Base-by-base conservation (phyloP, 805 yeast genomes). In the Spathaspora sp. region DNA sequence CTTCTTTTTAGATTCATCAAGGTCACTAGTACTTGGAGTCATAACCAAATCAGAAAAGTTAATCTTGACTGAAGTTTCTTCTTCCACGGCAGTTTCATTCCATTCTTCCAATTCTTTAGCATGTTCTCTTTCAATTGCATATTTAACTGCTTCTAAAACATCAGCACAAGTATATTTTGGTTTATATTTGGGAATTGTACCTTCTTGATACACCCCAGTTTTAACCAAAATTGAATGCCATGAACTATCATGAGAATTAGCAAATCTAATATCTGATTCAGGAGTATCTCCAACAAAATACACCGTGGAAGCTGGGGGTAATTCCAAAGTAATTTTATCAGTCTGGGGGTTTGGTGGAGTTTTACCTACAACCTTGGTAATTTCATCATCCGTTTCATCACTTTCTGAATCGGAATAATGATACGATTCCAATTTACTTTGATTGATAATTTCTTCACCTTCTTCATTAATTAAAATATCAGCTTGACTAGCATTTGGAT, bases 201-300 rank as follows among this genome's bases (percentile, higher is more conserved):
- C 92, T 45, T 80, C 89, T 69, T 87, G 84, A 69, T 87, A 88
- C 52, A 88, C 96, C 65, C 96, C 96, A 39, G 96, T 88, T 69
- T 88, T 86, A 40, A 88, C 96, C 62, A 88, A 75, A 53, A 89
- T 88, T 26, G 96, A 87, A 69, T 79, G 83, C 96, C 96, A 88
- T 29, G 90, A 82, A 54, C 81, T 81, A 64, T 88, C 94, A 68
- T 87, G 93, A 17, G 91, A 84, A 72, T 88, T 88, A 49, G 96
- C 96, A 71, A 89, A 89, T 67, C 94, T 76, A 56, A 88, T 88
- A 67, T 88, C 96, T 6, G 92, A 85, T 70, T 88, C 96, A 17
- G 96, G 96, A 12, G 96, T 88, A 64, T 88, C 96, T 60, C 96
- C 96, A 48, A 88, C 94, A 70, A 88, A 89, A 67, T 88, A 88